Evolutionary conservation across 2,329 filamentous ascomycete species (phyloP).

Genomic region (Pochonia chlamydosporia): DNA sequence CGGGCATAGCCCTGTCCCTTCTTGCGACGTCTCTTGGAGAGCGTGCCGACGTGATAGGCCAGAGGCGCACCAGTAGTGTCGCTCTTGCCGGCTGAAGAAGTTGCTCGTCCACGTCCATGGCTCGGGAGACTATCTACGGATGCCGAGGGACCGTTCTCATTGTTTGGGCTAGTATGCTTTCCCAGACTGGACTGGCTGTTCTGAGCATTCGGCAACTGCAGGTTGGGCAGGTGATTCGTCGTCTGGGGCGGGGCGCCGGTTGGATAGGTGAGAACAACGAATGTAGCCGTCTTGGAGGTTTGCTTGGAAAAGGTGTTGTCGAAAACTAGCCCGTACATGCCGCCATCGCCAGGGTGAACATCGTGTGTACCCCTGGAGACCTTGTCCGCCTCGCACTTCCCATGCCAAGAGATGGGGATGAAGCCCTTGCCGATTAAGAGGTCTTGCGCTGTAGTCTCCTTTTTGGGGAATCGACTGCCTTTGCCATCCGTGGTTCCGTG

Average conservation of each 20-base stretch:
- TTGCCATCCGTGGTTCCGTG: slow-evolving; percentile 38
- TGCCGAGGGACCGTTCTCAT: slow-evolving; percentile 40
- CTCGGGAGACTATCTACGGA: slow-evolving; percentile 59
- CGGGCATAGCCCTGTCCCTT: slow-evolving; percentile 89
- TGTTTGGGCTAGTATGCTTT: slow-evolving; percentile 39
- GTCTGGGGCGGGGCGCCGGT: slow-evolving; percentile 73
- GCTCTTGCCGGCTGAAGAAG: slow-evolving; percentile 48
- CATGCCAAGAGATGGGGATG: slow-evolving; percentile 74
- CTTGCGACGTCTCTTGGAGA: slow-evolving; percentile 89
- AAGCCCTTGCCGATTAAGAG: slow-evolving; percentile 62
- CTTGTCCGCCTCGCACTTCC: slow-evolving; percentile 94
- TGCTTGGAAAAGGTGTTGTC: slow-evolving; percentile 99
- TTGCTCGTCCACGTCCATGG: slow-evolving; percentile 32
- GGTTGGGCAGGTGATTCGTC: slow-evolving; percentile 61
- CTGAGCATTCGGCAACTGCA: slow-evolving; percentile 34
- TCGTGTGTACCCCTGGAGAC: slow-evolving; percentile 87
- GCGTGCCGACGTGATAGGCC: slow-evolving; percentile 73
- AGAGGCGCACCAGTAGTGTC: slow-evolving; percentile 34
- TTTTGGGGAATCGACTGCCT: slow-evolving; percentile 43
- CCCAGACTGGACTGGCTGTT: slow-evolving; percentile 47
- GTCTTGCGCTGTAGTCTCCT: slow-evolving; percentile 57
- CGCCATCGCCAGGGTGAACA: slow-evolving; percentile 66
- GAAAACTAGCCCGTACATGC: slow-evolving; percentile 95
- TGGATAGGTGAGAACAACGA: slow-evolving; percentile 91
- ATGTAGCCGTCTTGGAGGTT: slow-evolving; percentile 88